Base-by-base conservation (phyloP, 345 rosid genomes). In the Populus alba region DNA sequence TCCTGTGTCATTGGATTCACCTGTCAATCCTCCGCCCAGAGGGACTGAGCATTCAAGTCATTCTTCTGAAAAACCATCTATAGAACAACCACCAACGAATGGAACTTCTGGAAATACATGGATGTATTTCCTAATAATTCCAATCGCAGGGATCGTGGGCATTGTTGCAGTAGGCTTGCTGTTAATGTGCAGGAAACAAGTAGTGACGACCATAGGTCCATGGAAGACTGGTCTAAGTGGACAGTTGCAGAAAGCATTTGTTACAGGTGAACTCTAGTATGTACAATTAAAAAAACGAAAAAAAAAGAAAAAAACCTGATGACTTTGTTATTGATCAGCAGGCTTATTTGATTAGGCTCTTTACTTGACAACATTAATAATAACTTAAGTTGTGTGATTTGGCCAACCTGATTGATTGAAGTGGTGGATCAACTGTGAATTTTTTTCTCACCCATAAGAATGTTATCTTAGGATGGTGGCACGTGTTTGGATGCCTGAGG, bases 151-250 rank as follows among this genome's bases (percentile, higher is more conserved):
- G 13, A 38, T 84, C 51, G n/a, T 89, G 78, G 10, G 88, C 73
- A 77, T 88, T 43, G 66, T 86, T 53, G 70, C 76, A 6, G 70
- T 70, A 3, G 83, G 75, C 83, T 75, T 87, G 65, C 47, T 87
- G 77, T 47, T 88, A 71, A 22, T 81, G 49, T 89, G 78, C 73
- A 86, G 87, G 57, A 94, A 83, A 72, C 85, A 69, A 69, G 92
- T 91, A 71, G 91, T 83, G 55, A 83, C 84, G 78, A 83, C 86
- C 70, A 89, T 96, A 38, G 82, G 92, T 77, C 99, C 99, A 29
- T 96, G 99, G 98, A 96, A 89, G 84, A 90, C 94, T 65, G 99
- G 98, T 81, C 81, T 96, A 37, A 96, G 98, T 80, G 98, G 95
- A 81, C 98, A 96, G 85, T 83, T 94, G 79, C 99, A 92, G 81